Conservation (phyloP, 257 asterid species). For the Solanum piurae region DNA sequence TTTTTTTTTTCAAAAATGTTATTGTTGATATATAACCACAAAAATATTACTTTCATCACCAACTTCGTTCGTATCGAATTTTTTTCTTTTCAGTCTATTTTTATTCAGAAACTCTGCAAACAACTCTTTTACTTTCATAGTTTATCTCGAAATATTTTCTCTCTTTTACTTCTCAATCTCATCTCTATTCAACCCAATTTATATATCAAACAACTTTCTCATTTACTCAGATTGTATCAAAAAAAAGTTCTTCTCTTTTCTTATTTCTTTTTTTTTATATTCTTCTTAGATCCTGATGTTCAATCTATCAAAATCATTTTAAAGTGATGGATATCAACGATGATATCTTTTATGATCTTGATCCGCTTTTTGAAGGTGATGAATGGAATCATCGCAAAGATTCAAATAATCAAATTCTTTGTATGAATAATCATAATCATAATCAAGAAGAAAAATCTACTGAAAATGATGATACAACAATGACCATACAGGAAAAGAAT, state of each 20-base stretch:
- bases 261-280: not conserved
- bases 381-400: not conserved
- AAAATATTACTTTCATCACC: not conserved
- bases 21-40: no score
- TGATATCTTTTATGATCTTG: not conserved
- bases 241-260: not conserved
- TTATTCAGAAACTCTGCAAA: not conserved
- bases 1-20: no score
- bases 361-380: not conserved
- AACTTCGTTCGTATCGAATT: no score
- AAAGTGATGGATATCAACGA: not conserved
- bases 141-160: not conserved
- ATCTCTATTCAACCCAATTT: not conserved
- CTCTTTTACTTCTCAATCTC: not conserved
- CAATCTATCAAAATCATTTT: not conserved
- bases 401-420: not conserved
- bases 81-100: no score
- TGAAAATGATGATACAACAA: not conserved
- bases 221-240: no score
- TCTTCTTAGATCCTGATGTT: not conserved
- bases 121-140: not conserved
- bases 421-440: not conserved
- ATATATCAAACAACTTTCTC: not conserved
- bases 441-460: not conserved
- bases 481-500: not conserved